phyloP scores from a whole-genome alignment of 176 grass and related monocot genomes.

The Oryza brachyantha region DNA sequence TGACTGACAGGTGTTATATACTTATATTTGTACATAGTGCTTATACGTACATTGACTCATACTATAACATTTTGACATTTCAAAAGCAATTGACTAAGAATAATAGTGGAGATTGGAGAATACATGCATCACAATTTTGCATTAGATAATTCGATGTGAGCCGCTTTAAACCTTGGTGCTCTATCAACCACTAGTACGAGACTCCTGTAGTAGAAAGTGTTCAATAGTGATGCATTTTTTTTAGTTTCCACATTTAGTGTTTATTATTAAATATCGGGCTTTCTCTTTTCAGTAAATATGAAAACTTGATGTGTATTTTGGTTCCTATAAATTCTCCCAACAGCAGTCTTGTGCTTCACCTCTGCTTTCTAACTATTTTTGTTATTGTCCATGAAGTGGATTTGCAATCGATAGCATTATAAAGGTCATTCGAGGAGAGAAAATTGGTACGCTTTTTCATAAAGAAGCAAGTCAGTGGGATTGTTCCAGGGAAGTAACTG shows the following conservation, averaged over 20 bases:
- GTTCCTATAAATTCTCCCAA: not conserved
- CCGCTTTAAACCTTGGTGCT: not conserved
- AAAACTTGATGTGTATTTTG: not conserved
- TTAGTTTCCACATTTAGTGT: not conserved
- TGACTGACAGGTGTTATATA: not conserved
- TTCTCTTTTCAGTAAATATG: not conserved
- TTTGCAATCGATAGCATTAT: conserved; percentile 81
- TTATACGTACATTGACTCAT: not conserved
- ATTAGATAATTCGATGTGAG: not conserved
- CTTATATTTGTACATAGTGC: not conserved
- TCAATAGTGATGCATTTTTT: not conserved
- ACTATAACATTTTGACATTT: not conserved
- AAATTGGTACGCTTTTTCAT: conserved; percentile 87
- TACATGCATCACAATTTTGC: not conserved
- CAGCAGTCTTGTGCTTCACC: not conserved
- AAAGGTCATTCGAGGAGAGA: conserved; percentile 84
- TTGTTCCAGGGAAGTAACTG: conserved; percentile 44
- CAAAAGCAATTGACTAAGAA: not conserved
- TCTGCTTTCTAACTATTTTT: conserved; percentile 27
- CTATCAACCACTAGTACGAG: not conserved
- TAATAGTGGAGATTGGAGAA: not conserved
- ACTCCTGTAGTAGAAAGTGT: not conserved
- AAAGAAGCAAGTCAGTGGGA: conserved; percentile 64
- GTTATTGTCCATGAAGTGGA: conserved; percentile 63
- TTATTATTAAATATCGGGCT: not conserved